A percentile compares a stretch with the other conserved stretches of the same genome.
Evolutionary conservation across 768 basidiomycete species (phyloP).

Genomic region (Tulasnella sp.): DNA sequence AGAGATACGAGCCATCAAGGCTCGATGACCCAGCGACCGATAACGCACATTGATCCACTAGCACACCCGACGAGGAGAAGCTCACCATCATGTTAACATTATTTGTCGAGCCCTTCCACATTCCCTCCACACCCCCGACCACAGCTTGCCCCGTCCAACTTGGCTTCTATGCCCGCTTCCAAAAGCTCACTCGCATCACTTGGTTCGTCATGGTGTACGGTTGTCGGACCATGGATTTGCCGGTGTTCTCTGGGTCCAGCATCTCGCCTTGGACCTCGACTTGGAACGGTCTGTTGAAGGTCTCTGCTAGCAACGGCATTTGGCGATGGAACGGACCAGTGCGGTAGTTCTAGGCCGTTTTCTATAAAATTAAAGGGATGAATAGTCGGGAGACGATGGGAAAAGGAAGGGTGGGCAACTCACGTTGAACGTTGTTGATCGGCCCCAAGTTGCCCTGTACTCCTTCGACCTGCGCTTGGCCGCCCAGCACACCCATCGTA

Average conservation of each 20-base stretch:
- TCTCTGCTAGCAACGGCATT: constrained; percentile 93
- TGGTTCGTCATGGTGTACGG: constrained; percentile 22
- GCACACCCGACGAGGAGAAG: too few species aligned
- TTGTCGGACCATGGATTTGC: constrained; percentile 29
- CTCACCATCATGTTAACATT: constrained; percentile 26
- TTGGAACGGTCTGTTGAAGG: constrained; percentile 64
- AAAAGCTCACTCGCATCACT: constrained; percentile 33
- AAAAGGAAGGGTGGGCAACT: constrained; percentile 17
- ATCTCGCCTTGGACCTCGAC: constrained; percentile 41
- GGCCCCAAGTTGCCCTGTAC: constrained; percentile 41
- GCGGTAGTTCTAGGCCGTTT: constrained; percentile 76
- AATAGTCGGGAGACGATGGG: background rate
- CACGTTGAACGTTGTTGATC: constrained; percentile 37
- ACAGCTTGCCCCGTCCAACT: constrained; percentile 25
- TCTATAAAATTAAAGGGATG: constrained; percentile 16
- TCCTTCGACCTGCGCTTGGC: constrained; percentile 39
- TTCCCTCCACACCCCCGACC: constrained; percentile 38
- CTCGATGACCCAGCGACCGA: too few species aligned
- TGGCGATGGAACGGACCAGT: constrained; percentile 85
- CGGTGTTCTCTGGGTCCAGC: constrained; percentile 36
- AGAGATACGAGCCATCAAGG: too few species aligned
- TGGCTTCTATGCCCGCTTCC: constrained; percentile 40
- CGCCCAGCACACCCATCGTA: constrained; percentile 36
- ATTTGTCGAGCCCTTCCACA: constrained; percentile 32
- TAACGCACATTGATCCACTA: too few species aligned